Evolutionary conservation across 1,139 yeast genomes (phyloP).

Genomic region (Scheffersomyces stambukii): DNA sequence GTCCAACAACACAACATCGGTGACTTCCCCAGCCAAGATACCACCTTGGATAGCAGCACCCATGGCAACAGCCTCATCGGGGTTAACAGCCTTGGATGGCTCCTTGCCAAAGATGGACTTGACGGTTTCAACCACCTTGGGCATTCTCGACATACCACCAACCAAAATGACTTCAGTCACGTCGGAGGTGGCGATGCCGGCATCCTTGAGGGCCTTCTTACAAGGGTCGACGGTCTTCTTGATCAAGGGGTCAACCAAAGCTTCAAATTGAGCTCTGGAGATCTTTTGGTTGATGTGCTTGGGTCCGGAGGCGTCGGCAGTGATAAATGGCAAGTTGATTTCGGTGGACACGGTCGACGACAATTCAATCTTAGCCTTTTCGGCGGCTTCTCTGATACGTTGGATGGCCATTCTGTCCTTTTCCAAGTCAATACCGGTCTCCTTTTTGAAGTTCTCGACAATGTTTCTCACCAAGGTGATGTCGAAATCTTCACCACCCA

Average conservation of each 20-base stretch:
- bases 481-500: conserved; percentile 92
- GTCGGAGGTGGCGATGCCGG: conserved; percentile 78
- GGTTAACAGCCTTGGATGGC: conserved; percentile 98
- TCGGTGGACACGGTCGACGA: conserved; percentile 93
- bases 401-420: conserved; percentile 98
- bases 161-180: conserved; percentile 94
- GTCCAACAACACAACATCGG: conserved; percentile 71
- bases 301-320: conserved; percentile 95
- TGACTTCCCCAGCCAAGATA: conserved; percentile 96
- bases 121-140: conserved; percentile 97
- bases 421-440: conserved; percentile 81
- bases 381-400: conserved; percentile 99
- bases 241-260: conserved; percentile 84
- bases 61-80: conserved; percentile 99
- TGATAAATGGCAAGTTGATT: conserved; percentile 94
- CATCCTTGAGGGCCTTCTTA: conserved; percentile 97
- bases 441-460: conserved; percentile 90
- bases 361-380: conserved; percentile 98
- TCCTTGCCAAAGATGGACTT: conserved; percentile 89
- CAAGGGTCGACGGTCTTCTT: conserved; percentile 96
- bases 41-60: conserved; percentile 99
- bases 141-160: conserved; percentile 99
- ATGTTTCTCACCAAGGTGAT: conserved; percentile 84
- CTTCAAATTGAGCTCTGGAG: conserved; percentile 90
- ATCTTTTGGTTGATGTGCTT: conserved; percentile 95